A percentile compares a stretch with the other conserved stretches of the same genome.
These are phyloP conservation scores for Astrephomene gubernaculifera DNA, from an alignment of 139 green algal genomes.

Conservation along the genomic window DNA sequence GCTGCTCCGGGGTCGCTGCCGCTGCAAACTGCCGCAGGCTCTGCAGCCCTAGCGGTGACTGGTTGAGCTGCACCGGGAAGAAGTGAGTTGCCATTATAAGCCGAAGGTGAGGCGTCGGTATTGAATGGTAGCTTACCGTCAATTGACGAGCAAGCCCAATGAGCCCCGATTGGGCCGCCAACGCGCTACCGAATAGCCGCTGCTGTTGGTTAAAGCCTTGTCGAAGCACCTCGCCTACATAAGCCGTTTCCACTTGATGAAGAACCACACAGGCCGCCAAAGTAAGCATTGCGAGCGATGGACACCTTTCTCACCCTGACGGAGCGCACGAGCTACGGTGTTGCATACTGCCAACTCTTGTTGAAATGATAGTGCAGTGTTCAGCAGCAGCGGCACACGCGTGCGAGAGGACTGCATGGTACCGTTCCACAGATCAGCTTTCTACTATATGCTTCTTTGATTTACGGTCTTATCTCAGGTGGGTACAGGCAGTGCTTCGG, in stretches of 20 bases:
- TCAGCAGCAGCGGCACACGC: neutral
- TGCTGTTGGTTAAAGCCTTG: neutral
- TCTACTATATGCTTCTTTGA: no score
- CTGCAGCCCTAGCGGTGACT: neutral
- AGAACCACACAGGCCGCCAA: neutral
- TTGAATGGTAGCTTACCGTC: no score
- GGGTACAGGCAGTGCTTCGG: no score
- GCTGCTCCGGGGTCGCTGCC: neutral
- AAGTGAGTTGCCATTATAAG: no score
- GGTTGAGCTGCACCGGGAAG: constrained; percentile 3
- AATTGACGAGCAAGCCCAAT: neutral
- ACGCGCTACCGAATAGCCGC: neutral
- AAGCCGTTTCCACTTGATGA: neutral
- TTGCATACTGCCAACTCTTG: neutral
- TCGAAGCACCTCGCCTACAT: neutral
- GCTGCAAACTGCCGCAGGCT: neutral
- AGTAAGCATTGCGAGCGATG: neutral
- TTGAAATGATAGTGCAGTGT: neutral
- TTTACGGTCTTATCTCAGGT: no score
- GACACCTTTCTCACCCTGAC: neutral
- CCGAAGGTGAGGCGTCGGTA: neutral
- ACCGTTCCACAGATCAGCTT: no score
- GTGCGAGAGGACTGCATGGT: constrained; percentile 3
- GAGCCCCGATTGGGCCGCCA: neutral
- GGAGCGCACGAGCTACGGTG: neutral